These are phyloP conservation scores for Trichoderma atroviride DNA, from an alignment of 2,329 filamentous ascomycete species.

Conservation along the genomic window DNA sequence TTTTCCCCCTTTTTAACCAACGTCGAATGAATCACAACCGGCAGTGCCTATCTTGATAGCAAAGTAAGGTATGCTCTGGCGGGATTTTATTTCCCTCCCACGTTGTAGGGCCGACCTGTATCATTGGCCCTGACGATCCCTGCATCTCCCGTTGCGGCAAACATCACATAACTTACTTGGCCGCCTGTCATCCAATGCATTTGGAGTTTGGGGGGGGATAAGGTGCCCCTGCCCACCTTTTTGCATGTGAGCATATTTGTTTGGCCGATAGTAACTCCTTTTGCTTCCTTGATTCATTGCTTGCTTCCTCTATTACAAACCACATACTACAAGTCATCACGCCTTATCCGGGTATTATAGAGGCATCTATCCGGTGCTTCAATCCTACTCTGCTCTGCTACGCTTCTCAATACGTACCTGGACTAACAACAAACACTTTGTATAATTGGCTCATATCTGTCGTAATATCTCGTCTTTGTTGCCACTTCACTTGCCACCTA, in stretches of 20 bases:
- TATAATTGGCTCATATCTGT: neutral
- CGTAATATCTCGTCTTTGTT: neutral
- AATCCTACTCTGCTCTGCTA: constrained; percentile 16
- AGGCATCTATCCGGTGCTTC: neutral
- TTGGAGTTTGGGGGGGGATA: neutral
- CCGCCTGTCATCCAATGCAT: neutral
- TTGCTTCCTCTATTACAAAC: neutral
- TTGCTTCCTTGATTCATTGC: neutral
- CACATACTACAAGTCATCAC: neutral
- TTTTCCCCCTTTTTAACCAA: neutral
- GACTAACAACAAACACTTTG: neutral
- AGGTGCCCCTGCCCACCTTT: neutral
- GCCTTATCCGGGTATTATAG: constrained; percentile 16
- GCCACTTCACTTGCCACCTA: neutral
- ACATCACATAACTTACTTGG: neutral
- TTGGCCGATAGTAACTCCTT: neutral
- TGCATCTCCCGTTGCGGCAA: constrained; percentile 17
- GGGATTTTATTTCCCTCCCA: constrained; percentile 7
- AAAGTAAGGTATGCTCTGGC: neutral
- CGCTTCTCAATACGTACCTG: neutral
- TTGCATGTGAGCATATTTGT: neutral
- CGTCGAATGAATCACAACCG: neutral
- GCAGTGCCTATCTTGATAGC: neutral
- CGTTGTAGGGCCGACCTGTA: constrained; percentile 20
- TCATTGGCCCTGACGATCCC: constrained; percentile 28